Conservation (phyloP, 805 yeast genomes). For the Candida pseudofarinosa region DNA sequence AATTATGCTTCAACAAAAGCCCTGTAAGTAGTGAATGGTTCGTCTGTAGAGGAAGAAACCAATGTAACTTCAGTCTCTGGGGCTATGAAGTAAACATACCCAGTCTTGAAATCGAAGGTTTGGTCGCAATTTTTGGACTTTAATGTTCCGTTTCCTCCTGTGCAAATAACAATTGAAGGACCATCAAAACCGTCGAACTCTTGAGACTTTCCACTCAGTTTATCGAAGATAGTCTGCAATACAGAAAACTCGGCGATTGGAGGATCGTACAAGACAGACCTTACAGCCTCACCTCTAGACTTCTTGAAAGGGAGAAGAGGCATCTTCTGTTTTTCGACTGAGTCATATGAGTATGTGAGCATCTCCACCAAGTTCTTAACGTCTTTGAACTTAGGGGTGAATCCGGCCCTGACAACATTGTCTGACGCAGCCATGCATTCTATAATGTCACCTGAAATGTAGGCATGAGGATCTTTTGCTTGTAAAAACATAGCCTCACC, state of each 20-base stretch:
- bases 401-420: constrained; percentile 97
- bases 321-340: constrained; percentile 93
- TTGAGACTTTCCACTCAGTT: constrained; percentile 46
- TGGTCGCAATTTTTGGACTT: constrained; percentile 37
- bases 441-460: constrained; percentile 93
- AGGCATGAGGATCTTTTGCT: constrained; percentile 98
- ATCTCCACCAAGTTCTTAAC: constrained; percentile 82
- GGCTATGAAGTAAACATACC: constrained; percentile 81
- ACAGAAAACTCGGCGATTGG: constrained; percentile 97
- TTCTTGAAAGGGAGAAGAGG: constrained; percentile 54
- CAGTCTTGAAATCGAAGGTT: constrained; percentile 49
- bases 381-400: constrained; percentile 99
- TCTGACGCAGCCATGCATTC: constrained; percentile 99
- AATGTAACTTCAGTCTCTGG: constrained; percentile 68
- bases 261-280: constrained; percentile 75
- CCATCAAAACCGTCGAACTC: constrained; percentile 64
- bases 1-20: constrained; percentile 73
- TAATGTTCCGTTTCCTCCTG: constrained; percentile 72
- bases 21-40: constrained; percentile 72
- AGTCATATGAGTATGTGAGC: constrained; percentile 85
- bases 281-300: constrained; percentile 60
- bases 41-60: constrained; percentile 42
- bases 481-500: constrained; percentile 97
- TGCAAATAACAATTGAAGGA: constrained; percentile 81
- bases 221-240: constrained; percentile 67